Conservation (phyloP, 202 grass and related monocot genomes). For the Saccharum hybrid region DNA sequence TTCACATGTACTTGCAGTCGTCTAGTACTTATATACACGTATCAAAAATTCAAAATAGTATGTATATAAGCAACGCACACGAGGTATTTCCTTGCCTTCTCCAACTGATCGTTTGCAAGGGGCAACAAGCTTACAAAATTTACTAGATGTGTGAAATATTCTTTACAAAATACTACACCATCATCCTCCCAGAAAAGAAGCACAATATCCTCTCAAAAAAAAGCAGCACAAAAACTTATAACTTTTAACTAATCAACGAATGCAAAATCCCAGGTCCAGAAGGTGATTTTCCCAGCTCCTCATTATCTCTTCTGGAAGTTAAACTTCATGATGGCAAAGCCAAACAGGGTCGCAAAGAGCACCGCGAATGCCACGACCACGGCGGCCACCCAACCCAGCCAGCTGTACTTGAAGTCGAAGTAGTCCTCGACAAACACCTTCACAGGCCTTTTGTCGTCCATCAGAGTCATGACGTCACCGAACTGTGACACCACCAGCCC, state of each 20-base stretch:
- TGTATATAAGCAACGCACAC: no score
- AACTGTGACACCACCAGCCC: constrained; percentile 81
- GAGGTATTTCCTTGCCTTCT: no score
- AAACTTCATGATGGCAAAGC: constrained; percentile 74
- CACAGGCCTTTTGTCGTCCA: constrained; percentile 45
- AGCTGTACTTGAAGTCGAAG: constrained; percentile 76
- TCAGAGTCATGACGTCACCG: constrained; percentile 43
- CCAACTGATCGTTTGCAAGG: no score
- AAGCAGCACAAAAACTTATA: no score
- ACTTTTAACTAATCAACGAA: background rate
- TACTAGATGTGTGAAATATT: no score
- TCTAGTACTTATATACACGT: no score
- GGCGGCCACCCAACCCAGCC: constrained; percentile 61
- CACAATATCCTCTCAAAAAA: no score
- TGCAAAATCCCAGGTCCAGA: background rate
- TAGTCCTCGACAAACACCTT: constrained; percentile 46
- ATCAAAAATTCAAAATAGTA: no score
- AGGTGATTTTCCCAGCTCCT: constrained; percentile 20
- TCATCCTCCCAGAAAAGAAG: no score
- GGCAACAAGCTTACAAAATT: no score
- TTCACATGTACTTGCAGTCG: no score
- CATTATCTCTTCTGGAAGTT: constrained; percentile 91
- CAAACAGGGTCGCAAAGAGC: constrained; percentile 71
- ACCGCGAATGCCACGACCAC: constrained; percentile 54
- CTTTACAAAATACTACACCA: no score